Evolutionary conservation across 352 stramenopile species (phyloP).

Genomic region (Pythium sp.): DNA sequence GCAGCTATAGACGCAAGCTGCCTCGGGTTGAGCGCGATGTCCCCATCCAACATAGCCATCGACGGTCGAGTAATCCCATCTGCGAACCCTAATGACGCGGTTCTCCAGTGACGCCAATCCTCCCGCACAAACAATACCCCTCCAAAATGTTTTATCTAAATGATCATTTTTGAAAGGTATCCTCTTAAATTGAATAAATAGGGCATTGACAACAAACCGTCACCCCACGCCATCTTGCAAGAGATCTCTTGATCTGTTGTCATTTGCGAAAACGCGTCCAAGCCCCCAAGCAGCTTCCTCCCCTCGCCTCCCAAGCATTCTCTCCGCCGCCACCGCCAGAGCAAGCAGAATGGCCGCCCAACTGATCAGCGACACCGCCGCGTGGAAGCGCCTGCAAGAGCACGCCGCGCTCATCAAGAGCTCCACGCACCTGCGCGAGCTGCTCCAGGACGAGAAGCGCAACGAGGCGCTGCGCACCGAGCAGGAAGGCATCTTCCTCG

Average conservation of each 20-base stretch:
- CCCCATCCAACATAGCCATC: neutral
- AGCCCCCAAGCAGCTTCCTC: conserved; percentile 24
- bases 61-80: neutral
- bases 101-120: neutral
- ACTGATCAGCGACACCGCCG: conserved; percentile 70
- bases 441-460: conserved; percentile 86
- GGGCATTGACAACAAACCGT: neutral
- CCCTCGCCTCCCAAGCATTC: conserved; percentile 17
- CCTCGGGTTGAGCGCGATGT: neutral
- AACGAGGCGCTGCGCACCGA: conserved; percentile 89
- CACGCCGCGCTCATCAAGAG: conserved; percentile 80
- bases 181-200: neutral
- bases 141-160: neutral
- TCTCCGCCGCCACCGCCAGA: neutral
- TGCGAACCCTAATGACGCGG: neutral
- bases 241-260: neutral
- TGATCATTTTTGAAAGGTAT: neutral
- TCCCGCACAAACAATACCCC: neutral
- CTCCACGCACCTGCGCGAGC: conserved; percentile 85
- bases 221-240: neutral
- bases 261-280: conserved; percentile 17
- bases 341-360: conserved; percentile 2
- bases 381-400: conserved; percentile 72
- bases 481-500: conserved; percentile 92
- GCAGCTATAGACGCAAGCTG: neutral